A percentile compares a stretch with the other conserved stretches of the same genome.
phyloP scores from a whole-genome alignment of 1,139 yeast species.

The Kodamaea ohmeri region DNA sequence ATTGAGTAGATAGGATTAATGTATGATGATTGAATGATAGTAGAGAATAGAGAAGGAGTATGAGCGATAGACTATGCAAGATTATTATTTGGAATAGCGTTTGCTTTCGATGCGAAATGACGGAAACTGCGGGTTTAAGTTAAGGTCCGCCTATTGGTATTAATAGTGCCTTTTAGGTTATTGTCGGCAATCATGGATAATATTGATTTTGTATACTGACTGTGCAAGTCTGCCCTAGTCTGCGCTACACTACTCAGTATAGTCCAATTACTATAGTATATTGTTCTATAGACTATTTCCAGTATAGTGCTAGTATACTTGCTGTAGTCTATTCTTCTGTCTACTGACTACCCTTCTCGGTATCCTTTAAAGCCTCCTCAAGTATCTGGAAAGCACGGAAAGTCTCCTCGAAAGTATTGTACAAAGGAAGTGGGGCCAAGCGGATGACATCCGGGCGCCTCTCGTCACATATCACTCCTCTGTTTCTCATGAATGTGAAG shows the following conservation, averaged over 20 bases:
- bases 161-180: too few species aligned
- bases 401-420: constrained; percentile 73
- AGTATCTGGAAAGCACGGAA: constrained; percentile 45
- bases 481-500: constrained; percentile 44
- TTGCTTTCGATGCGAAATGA: too few species aligned
- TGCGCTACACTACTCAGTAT: too few species aligned
- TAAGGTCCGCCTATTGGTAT: too few species aligned
- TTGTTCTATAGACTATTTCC: too few species aligned
- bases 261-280: too few species aligned
- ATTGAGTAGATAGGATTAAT: constrained; percentile 11
- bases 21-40: constrained; percentile 4
- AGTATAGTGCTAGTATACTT: neutral
- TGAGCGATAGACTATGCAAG: neutral
- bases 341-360: neutral
- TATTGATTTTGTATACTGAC: too few species aligned
- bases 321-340: neutral
- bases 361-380: constrained; percentile 28
- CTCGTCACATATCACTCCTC: constrained; percentile 81
- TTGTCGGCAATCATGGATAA: too few species aligned
- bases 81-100: neutral
- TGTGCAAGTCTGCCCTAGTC: too few species aligned
- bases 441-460: constrained; percentile 86
- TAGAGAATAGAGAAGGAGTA: neutral
- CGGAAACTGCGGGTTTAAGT: too few species aligned
- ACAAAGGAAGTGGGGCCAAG: constrained; percentile 79